Evolutionary conservation across 2,329 filamentous ascomycete species (phyloP), one percentile per base, ranked within the genome.

Genomic region (Colletotrichum sp.): DNA sequence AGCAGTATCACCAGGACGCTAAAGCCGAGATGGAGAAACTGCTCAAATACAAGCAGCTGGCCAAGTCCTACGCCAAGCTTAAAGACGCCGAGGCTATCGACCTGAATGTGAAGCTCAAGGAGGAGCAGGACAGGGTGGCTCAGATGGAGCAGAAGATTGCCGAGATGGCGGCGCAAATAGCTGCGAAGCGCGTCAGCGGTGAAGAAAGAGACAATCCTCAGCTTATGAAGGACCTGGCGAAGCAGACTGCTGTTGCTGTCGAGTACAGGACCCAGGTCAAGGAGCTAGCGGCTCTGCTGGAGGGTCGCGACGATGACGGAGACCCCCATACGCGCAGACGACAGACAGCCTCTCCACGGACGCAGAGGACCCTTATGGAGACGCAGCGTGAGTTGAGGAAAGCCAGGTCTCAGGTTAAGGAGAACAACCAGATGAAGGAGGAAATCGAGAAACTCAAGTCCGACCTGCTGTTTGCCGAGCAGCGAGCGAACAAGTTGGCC

Each of bases 21-120:
- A 92, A 91, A 82, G 89, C 88, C 58, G 93, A 96, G 83, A 93
- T 96, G 88, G 92, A 92, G 85, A 95, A 94, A 85, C 87, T 96
- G 80, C 90, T 96, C 81, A 92, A 91, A 81, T 96, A 96, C 87
- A 95, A 96, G 86, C 91, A 94, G 81, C 87, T 95, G 76, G 94
- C 94, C 73, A 96, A 95, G 84, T 93, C 92, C 71, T 96, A 93
- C 81, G 94, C 94, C 58, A 92, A 93, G 81, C 91, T 93, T 84
- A 96, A 96, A 83, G 94, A 96, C 80, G 87, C 88, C 21, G 93
- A 96, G 82, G 92, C 93, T 26, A 89, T 90, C 30, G 89, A 94
- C 71, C 84, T 96, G 65, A 88, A 89, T 26, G 90, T 92, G 75
- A 90, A 92, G 79, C 88, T 96, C 43, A 90, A 90, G 75, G 91